Evolutionary conservation across 1,284 basidiomycete species (phyloP).

Genomic region (Neotropicomus parvogracilis): DNA sequence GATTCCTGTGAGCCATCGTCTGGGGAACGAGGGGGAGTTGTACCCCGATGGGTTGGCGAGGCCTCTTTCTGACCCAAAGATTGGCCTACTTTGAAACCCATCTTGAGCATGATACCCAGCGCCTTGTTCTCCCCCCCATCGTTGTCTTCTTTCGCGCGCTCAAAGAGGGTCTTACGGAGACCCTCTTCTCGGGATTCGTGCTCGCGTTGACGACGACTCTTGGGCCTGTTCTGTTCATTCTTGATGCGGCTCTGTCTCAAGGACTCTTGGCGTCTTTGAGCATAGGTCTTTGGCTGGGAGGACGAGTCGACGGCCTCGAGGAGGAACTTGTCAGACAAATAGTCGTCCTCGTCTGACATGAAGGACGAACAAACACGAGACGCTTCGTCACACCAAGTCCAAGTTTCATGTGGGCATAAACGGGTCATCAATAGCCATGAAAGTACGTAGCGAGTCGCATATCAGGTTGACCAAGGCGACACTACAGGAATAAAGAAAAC

Average conservation of each 20-base stretch:
- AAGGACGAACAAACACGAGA: conserved; percentile 20
- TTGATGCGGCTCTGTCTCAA: conserved; percentile 52
- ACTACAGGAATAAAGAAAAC: conserved; percentile 42
- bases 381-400: conserved; percentile 5
- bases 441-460: conserved; percentile 35
- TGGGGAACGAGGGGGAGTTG: conserved; percentile 4
- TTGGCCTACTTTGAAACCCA: conserved; percentile 82
- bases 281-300: conserved; percentile 54
- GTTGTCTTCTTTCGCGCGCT: conserved; percentile 65
- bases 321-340: conserved; percentile 81
- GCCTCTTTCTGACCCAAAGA: conserved; percentile 52
- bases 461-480: conserved; percentile 36
- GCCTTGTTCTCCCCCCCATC: conserved; percentile 59
- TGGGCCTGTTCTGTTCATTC: conserved; percentile 61
- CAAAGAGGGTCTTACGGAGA: conserved; percentile 72
- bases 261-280: conserved; percentile 63
- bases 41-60: conserved; percentile 9
- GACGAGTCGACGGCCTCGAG: conserved; percentile 35
- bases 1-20: conserved; percentile 5
- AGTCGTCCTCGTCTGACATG: conserved; percentile 67
- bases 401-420: conserved; percentile 17
- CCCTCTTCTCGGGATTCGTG: conserved; percentile 74
- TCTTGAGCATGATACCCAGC: conserved; percentile 83
- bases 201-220: conserved; percentile 64
- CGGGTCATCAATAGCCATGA: conserved; percentile 31